Conservation (phyloP, 2,329 filamentous ascomycete species). For the Calonectria hawksworthii region DNA sequence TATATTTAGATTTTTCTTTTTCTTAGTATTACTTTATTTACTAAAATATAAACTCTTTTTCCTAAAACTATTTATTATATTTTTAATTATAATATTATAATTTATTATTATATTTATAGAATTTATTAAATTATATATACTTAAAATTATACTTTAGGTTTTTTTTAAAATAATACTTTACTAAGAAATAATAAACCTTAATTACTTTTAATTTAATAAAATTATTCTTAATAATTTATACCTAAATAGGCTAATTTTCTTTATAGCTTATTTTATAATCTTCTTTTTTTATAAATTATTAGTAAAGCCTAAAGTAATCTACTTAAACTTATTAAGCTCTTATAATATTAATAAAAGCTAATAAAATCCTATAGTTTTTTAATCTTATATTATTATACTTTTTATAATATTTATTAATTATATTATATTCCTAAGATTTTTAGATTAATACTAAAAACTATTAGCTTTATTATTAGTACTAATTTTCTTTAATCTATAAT, state of each 20-base stretch:
- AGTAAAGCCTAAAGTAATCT: not conserved
- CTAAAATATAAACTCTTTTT: not conserved
- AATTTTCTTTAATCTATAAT: not conserved
- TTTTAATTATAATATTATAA: not conserved
- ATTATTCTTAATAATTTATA: not conserved
- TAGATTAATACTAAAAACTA: not conserved
- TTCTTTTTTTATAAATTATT: not conserved
- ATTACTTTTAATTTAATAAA: not conserved
- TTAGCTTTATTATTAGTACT: not conserved
- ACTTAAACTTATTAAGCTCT: not conserved
- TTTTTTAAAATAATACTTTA: not conserved
- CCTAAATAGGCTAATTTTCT: not conserved
- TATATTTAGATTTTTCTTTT: not conserved
- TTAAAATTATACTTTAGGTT: not conserved
- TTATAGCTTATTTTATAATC: not conserved
- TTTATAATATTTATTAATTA: not conserved
- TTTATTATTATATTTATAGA: not conserved
- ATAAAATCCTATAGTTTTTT: not conserved
- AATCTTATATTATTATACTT: not conserved
- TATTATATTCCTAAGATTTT: not conserved
- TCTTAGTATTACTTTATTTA: too few relatives aligned
- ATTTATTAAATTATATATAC: not conserved
- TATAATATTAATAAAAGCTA: not conserved
- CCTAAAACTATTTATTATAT: not conserved
- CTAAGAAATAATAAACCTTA: not conserved